A percentile compares a stretch with the other conserved stretches of the same genome.
Conservation (phyloP, 768 basidiomycete species). For the Omphalotus guepiniiformis region DNA sequence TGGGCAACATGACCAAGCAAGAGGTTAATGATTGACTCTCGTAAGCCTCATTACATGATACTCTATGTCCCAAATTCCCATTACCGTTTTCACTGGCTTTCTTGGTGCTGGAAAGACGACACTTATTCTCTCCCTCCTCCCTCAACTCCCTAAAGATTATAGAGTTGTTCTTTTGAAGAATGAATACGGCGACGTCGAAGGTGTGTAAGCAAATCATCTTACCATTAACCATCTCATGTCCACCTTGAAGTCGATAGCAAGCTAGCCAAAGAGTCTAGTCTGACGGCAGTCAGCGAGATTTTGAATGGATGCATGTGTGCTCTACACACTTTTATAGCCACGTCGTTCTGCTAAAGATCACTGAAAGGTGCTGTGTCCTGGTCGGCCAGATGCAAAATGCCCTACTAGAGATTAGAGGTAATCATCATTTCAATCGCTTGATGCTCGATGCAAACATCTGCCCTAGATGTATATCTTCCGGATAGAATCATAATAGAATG, state of each 20-base stretch:
- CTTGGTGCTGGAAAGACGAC: slow-evolving; percentile 80
- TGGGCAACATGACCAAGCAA: too few species aligned
- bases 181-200: slow-evolving; percentile 93
- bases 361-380: slow-evolving; percentile 80
- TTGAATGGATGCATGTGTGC: slow-evolving; percentile 93
- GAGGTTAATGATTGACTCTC: too few species aligned
- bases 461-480: slow-evolving; percentile 71
- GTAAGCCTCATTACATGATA: too few species aligned
- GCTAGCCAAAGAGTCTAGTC: slow-evolving; percentile 76
- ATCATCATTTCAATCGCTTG: slow-evolving; percentile 5
- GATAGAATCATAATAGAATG: slow-evolving; percentile 95
- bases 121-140: slow-evolving; percentile 78
- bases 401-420: slow-evolving; percentile 81
- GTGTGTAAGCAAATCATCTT: slow-evolving; percentile 27
- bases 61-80: slow-evolving; percentile 34
- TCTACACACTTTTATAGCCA: slow-evolving; percentile 1
- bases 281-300: slow-evolving; percentile 89
- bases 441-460: not conserved
- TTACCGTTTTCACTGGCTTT: slow-evolving; percentile 96
- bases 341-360: not conserved
- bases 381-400: slow-evolving; percentile 95
- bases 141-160: slow-evolving; percentile 80
- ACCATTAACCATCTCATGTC: slow-evolving; percentile 2
- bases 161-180: slow-evolving; percentile 91
- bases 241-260: slow-evolving; percentile 74